Evolutionary conservation across 176 grass and related monocot species (phyloP).

Genomic region (Musa schizocarpa): DNA sequence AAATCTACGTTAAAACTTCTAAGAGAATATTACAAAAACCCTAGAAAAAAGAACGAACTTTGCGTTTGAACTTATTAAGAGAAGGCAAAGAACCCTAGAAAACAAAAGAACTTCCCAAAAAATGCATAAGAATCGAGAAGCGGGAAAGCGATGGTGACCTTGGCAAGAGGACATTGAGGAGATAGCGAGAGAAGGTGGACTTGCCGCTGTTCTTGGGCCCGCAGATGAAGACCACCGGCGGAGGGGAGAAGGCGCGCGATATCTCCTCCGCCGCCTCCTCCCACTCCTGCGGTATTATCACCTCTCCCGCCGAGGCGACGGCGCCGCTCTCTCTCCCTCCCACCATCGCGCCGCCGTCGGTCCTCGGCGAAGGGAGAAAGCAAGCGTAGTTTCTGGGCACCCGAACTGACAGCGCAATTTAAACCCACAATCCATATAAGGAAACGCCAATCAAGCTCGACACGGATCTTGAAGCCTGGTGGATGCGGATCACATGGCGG

Average conservation of each 20-base stretch:
- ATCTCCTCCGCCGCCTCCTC: constrained; percentile 5
- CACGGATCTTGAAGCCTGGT: no score
- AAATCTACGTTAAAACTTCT: background rate
- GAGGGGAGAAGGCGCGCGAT: constrained; percentile 6
- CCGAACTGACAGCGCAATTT: no score
- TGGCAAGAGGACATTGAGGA: constrained; percentile 65
- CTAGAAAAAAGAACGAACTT: background rate
- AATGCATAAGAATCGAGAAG: background rate
- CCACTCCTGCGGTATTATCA: constrained; percentile 47
- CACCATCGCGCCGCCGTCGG: background rate
- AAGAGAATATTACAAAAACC: background rate
- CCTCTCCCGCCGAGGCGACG: background rate
- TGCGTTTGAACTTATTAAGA: background rate
- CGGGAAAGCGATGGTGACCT: constrained; percentile 24
- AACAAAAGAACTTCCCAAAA: background rate
- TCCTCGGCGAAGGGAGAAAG: no score
- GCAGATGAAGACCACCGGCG: constrained; percentile 54
- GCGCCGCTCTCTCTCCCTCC: background rate
- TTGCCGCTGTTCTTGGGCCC: constrained; percentile 94
- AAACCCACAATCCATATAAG: no score
- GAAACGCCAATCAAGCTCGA: no score
- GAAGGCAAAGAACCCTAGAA: background rate
- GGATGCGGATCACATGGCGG: no score
- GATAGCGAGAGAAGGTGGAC: constrained; percentile 81
- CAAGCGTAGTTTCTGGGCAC: no score